Conservation (phyloP, 2,329 filamentous ascomycete species). For the Aureobasidium subglaciale region DNA sequence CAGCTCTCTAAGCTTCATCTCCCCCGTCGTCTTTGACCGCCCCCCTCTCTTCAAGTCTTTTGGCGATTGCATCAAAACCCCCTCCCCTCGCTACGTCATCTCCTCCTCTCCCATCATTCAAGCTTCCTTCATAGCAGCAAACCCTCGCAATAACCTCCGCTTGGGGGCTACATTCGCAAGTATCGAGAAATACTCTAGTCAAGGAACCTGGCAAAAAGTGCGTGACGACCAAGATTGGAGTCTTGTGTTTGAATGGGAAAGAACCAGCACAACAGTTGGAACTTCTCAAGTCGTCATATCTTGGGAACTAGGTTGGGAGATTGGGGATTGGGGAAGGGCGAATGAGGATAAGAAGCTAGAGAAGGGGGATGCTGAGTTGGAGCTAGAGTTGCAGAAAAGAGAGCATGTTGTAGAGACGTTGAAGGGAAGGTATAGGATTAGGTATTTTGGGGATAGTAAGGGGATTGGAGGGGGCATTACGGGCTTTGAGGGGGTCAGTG, state of each 20-base stretch:
- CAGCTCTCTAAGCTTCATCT: slow-evolving; percentile 71
- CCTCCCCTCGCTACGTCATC: slow-evolving; percentile 43
- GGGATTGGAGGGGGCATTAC: slow-evolving; percentile 53
- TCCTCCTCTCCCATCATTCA: slow-evolving; percentile 57
- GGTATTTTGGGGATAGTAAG: slow-evolving; percentile 82
- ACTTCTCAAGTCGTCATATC: slow-evolving; percentile 70
- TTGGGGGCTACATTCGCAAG: slow-evolving; percentile 71
- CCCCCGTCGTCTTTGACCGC: slow-evolving; percentile 67
- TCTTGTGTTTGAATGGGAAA: slow-evolving; percentile 71
- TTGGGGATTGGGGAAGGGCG: slow-evolving; percentile 25
- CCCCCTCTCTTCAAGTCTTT: slow-evolving; percentile 60
- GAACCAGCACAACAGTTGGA: slow-evolving; percentile 61
- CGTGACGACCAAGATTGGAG: slow-evolving; percentile 76
- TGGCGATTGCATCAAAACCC: slow-evolving; percentile 55
- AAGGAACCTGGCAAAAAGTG: slow-evolving; percentile 55
- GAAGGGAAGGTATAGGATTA: slow-evolving; percentile 65
- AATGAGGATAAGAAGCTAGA: slow-evolving; percentile 19
- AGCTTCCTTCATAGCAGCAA: slow-evolving; percentile 74
- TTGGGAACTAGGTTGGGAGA: slow-evolving; percentile 65
- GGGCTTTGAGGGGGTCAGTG: slow-evolving; percentile 62
- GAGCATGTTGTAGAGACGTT: slow-evolving; percentile 14
- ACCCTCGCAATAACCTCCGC: slow-evolving; percentile 80
- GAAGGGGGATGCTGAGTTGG: slow-evolving; percentile 23
- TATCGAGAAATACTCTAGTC: slow-evolving; percentile 55
- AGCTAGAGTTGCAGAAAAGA: slow-evolving; percentile 21